phyloP scores from a whole-genome alignment of 169 alveolate species.

The Plasmodium yoelii region DNA sequence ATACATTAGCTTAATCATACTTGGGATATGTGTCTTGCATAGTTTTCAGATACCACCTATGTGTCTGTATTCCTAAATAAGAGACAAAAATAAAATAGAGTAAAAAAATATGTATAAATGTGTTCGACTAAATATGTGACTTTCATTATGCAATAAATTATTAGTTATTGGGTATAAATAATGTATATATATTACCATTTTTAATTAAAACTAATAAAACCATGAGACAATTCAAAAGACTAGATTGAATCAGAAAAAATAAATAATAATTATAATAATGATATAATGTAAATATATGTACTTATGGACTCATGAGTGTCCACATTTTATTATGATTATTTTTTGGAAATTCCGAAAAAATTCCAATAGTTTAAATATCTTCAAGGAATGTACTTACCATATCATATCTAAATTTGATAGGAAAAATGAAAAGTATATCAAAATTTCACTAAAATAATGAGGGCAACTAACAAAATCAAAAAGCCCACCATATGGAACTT shows the following conservation, averaged over 20 bases:
- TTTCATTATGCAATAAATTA: neutral
- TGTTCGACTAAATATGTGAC: neutral
- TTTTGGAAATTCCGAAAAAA: no score
- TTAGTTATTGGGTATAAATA: neutral
- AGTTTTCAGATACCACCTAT: slow-evolving; percentile 77
- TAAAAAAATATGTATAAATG: neutral
- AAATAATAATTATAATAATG: neutral
- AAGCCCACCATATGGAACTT: slow-evolving; percentile 86
- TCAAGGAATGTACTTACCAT: slow-evolving; percentile 29
- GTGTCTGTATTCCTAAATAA: slow-evolving; percentile 73
- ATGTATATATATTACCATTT: slow-evolving; percentile 26
- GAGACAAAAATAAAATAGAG: no score
- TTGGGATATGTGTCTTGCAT: slow-evolving; percentile 74
- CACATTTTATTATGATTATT: no score
- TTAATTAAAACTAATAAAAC: slow-evolving; percentile 36
- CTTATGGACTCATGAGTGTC: neutral
- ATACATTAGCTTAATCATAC: slow-evolving; percentile 45
- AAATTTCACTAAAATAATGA: slow-evolving; percentile 87
- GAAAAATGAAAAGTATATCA: slow-evolving; percentile 82
- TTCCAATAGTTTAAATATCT: no score
- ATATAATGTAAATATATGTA: neutral
- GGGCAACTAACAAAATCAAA: slow-evolving; percentile 87
- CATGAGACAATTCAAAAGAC: slow-evolving; percentile 21
- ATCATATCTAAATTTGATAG: slow-evolving; percentile 43
- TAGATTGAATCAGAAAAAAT: slow-evolving; percentile 2